phyloP scores from a whole-genome alignment of 2,329 filamentous ascomycete genomes.

The Botryotinia globosa region DNA sequence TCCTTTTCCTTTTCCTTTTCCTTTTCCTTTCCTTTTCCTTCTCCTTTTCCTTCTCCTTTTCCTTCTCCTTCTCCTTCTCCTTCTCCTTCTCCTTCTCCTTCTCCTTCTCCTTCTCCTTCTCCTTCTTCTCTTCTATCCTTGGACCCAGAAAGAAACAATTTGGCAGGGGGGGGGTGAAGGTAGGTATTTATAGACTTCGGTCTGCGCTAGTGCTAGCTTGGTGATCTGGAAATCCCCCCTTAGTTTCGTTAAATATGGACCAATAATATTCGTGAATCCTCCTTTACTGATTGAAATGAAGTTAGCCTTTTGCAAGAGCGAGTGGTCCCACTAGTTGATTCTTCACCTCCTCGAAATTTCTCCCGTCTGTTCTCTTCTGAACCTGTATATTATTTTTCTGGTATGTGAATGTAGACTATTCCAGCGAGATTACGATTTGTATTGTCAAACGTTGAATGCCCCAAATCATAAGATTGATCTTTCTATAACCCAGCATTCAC shows the following conservation, averaged over 20 bases:
- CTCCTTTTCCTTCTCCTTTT: too few relatives aligned
- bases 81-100: too few relatives aligned
- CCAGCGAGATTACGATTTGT: too few relatives aligned
- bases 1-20: too few relatives aligned
- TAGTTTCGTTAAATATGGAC: background rate
- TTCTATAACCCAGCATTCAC: background rate
- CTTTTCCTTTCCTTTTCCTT: too few relatives aligned
- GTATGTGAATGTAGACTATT: background rate
- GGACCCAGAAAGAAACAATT: accelerated
- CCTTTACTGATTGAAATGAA: background rate
- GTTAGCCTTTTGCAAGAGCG: too few relatives aligned
- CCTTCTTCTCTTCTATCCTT: background rate
- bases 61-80: too few relatives aligned
- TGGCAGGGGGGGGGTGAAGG: background rate
- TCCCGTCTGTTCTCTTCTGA: background rate
- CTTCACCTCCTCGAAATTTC: background rate
- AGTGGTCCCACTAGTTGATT: background rate
- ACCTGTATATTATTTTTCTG: background rate
- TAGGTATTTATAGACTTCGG: background rate
- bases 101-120: background rate
- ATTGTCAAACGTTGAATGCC: accelerated
- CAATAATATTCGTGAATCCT: background rate
- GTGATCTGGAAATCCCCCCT: too few relatives aligned
- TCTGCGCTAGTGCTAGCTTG: background rate
- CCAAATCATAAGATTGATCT: too few relatives aligned